Base-by-base conservation (phyloP, 768 basidiomycete species). In the Auriscalpium orientale region DNA sequence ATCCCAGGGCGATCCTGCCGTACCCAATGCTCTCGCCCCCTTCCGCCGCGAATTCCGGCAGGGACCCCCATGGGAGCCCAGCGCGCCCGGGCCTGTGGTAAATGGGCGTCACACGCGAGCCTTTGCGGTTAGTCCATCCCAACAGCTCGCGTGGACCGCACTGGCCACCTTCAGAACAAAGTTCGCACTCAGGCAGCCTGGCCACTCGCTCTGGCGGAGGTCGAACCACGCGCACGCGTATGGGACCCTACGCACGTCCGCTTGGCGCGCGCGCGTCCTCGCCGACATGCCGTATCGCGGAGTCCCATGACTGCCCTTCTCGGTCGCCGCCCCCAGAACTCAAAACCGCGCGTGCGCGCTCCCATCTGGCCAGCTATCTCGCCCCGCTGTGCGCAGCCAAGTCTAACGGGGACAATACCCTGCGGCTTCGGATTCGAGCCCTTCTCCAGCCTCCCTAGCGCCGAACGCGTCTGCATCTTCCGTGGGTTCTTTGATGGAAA, bases 51-150 rank as follows among this genome's bases (percentile, higher is more conserved):
- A 28, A 28, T 28, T 28, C 28, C 28, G 28, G 28, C 28, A 4
- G 28, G 28, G 28, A 16, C 16, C 48, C 13, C 35, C 48, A 28
- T 46, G 45, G n/a, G 28, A 22, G 47, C 18, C 59, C 53, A 57
- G 59, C 51, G 54, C 36, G 56, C 58, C 61, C 61, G 57, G 61
- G 61, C 55, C 53, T 34, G 53, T 53, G 61, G 58, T 60, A 18
- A 18, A 43, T 43, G 40, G 18, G 40, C 40, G 40, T 43, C 40
- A 43, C 40, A 15, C 40, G 28, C 28, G 15, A 54, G 33, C 58
- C 13, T 54, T 56, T 56, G 18, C 54, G 56, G 61, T 37, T 37
- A 60, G 40, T 44, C 46, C 8, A 49, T 49, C 53, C 61, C 51
- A 28, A 53, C 21, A 5, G 28, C 28, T 28, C 28, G 28, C 28